Evolutionary conservation across 352 stramenopile genomes (phyloP), one percentile per base, ranked within the genome.

Genomic region (Stramenopiles sp.): DNA sequence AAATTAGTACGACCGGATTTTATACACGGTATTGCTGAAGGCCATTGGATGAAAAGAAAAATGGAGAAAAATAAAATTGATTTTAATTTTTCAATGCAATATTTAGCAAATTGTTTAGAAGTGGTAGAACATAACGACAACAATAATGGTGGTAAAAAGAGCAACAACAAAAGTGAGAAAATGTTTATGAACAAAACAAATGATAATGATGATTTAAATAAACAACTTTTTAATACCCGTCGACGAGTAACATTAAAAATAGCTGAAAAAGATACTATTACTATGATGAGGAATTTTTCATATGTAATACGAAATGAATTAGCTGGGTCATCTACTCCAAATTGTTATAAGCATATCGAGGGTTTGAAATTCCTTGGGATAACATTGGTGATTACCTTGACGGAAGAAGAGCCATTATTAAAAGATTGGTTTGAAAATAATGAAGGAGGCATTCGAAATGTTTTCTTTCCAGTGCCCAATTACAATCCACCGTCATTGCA

Each of bases 401-500:
- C 39, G 39, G 39, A 55, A 55, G 39, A 55, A 55, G 39, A 55
- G 39, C 39, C 39, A 55, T 55, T 55, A 55, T 4, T 55, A 55
- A 14, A 55, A 55, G 39, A 55, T 55, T 55, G 39, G 39, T 55
- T 55, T 55, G 14, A 55, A 55, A 55, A 55, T 14, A 55, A n/a
- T n/a, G n/a, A 55, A 55, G 14, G 39, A 14, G 14, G 14, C 4
- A 55, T 55, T 14, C 39, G 39, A 4, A 55, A 55, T 55, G 39
- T 55, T 4, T 87, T 90, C 14, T 75, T 91, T 0, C 84, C 87
- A 0, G 85, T 90, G 14, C 80, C 44, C n/a, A 91, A 91, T 76
- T 91, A 90, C 81, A 83, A 85, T 22, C 82, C 87, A 7, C 87
- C 88, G 1, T 87, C 84, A 7, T 83, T 88, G 22, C 84, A 87